These are phyloP conservation scores for Heritiera fomes DNA, from an alignment of 345 rosid species.

Conservation along the genomic window DNA sequence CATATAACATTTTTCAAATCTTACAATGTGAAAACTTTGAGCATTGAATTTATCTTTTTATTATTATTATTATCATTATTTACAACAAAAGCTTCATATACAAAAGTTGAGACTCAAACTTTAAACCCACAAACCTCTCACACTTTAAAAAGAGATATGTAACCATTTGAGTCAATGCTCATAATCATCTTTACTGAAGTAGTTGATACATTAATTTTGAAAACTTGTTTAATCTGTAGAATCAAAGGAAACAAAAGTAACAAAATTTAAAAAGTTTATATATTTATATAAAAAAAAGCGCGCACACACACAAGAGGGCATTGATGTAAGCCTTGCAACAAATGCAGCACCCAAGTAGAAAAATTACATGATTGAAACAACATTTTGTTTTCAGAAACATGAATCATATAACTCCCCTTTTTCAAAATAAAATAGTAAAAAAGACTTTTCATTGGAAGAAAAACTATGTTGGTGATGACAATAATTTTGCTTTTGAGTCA, in stretches of 20 bases:
- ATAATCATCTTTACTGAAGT: not conserved
- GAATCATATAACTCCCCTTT: not conserved
- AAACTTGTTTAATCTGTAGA: not conserved
- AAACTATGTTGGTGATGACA: not conserved
- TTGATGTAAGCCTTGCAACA: constrained; percentile 10
- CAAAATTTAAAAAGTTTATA: not conserved
- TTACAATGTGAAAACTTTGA: too few species aligned
- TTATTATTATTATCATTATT: too few species aligned
- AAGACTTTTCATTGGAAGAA: not conserved
- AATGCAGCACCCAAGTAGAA: not conserved
- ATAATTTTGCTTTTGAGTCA: not conserved
- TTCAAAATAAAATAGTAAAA: not conserved
- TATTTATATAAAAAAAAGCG: not conserved
- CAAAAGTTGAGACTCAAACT: too few species aligned
- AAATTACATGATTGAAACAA: not conserved
- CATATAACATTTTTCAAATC: too few species aligned
- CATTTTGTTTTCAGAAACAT: not conserved
- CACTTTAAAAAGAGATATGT: too few species aligned
- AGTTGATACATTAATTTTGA: not conserved
- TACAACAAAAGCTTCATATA: too few species aligned
- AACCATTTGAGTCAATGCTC: too few species aligned
- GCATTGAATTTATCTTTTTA: too few species aligned
- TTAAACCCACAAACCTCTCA: too few species aligned
- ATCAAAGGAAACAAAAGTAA: not conserved
- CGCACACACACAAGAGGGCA: not conserved